These are phyloP conservation scores for Saitozyma sp. DNA, from an alignment of 768 basidiomycete genomes.

Conservation along the genomic window DNA sequence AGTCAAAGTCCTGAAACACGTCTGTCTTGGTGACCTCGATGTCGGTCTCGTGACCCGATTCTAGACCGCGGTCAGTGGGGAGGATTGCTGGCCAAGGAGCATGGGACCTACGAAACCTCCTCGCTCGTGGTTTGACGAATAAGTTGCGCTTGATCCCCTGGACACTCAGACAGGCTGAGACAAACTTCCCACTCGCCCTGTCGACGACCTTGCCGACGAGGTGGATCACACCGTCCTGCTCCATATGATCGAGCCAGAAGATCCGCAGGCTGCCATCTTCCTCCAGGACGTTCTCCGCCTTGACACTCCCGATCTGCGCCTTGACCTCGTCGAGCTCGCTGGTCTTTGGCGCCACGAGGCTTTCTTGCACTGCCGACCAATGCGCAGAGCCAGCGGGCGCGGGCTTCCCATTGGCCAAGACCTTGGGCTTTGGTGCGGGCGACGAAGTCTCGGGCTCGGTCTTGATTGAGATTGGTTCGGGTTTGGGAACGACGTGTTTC, in stretches of 20 bases:
- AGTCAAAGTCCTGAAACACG: constrained; percentile 80
- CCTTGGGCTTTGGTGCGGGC: background rate
- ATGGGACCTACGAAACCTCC: constrained; percentile 57
- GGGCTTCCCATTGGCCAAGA: constrained; percentile 22
- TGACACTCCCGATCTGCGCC: constrained; percentile 27
- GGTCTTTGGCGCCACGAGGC: constrained; percentile 21
- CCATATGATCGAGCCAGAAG: constrained; percentile 95
- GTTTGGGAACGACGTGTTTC: constrained; percentile 35
- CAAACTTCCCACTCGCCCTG: constrained; percentile 60
- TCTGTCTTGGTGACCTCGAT: constrained; percentile 68
- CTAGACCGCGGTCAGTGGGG: constrained; percentile 39
- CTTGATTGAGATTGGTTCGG: constrained; percentile 31
- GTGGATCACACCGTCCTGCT: constrained; percentile 75
- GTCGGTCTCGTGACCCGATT: constrained; percentile 70
- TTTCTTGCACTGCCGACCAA: constrained; percentile 42
- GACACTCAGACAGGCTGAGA: constrained; percentile 84
- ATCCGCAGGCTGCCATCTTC: constrained; percentile 81
- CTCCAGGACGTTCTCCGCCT: constrained; percentile 62
- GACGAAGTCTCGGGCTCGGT: constrained; percentile 27
- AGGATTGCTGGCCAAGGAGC: no score
- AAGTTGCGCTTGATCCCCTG: constrained; percentile 85
- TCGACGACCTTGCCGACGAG: constrained; percentile 91
- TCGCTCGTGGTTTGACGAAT: constrained; percentile 77
- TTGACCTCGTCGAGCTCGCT: constrained; percentile 40
- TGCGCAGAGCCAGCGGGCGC: constrained; percentile 26